A percentile compares a stretch with the other conserved stretches of the same genome.
Conservation (phyloP, 2,329 filamentous ascomycete species). For the Hymenoscyphus scutula region DNA sequence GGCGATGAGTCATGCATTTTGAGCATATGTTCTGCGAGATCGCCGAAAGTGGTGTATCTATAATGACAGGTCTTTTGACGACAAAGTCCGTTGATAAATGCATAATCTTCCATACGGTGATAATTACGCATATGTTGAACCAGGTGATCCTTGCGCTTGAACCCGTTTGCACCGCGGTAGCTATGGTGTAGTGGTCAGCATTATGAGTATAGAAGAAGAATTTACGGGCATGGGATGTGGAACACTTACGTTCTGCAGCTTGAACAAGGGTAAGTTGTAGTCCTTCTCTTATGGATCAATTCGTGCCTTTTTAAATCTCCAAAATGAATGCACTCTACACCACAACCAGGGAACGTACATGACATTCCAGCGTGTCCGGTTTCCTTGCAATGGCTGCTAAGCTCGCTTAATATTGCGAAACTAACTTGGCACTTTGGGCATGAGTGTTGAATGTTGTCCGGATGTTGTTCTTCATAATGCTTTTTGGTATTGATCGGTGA, state of each 20-base stretch:
- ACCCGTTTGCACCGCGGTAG: constrained; percentile 36
- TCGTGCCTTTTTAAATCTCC: constrained; percentile 30
- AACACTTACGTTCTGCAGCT: constrained; percentile 32
- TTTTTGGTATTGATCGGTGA: not conserved
- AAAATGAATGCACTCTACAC: not conserved
- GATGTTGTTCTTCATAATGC: not conserved
- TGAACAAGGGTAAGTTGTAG: constrained; percentile 30
- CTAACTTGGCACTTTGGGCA: not conserved
- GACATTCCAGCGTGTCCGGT: constrained; percentile 7
- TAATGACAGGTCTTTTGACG: not conserved
- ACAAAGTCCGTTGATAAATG: not conserved
- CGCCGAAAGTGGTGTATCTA: not conserved
- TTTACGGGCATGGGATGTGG: not conserved
- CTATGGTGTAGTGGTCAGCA: constrained; percentile 8
- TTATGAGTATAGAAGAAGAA: not conserved
- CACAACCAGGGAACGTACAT: constrained; percentile 15
- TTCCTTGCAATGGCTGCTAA: not conserved
- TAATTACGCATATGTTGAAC: constrained; percentile 39
- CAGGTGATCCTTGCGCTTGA: constrained; percentile 40
- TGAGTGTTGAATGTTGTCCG: not conserved
- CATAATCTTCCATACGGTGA: constrained; percentile 34
- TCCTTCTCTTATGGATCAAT: constrained; percentile 16
- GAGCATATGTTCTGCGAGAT: not conserved
- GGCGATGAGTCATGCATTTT: not conserved
- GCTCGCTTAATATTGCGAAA: rapidly evolving